phyloP scores from a whole-genome alignment of 2,329 filamentous ascomycete species.

The Myriosclerotinia duriaeana region DNA sequence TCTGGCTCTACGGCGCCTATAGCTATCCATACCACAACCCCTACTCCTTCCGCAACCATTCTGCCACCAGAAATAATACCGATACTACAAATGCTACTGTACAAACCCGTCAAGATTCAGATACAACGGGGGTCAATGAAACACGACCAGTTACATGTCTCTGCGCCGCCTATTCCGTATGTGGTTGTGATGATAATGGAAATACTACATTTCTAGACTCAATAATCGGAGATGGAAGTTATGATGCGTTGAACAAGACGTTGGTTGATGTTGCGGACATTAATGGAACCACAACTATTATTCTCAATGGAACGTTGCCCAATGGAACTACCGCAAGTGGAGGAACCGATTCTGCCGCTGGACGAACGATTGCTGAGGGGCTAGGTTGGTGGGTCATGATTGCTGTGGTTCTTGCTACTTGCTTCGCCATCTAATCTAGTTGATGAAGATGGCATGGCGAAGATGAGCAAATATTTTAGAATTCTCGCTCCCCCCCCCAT shows the following conservation, averaged over 20 bases:
- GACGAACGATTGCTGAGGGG: constrained; percentile 24
- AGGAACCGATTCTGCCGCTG: constrained; percentile 43
- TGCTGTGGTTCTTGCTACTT: constrained; percentile 31
- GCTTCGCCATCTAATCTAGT: constrained; percentile 18
- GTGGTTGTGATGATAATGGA: constrained; percentile 69
- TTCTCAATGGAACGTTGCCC: constrained; percentile 74
- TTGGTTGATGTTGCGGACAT: constrained; percentile 61
- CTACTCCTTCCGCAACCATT: constrained; percentile 54
- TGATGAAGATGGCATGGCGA: neutral
- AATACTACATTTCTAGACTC: constrained; percentile 58
- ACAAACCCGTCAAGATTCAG: constrained; percentile 35
- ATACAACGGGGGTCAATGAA: constrained; percentile 49
- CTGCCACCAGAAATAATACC: constrained; percentile 32
- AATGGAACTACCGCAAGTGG: constrained; percentile 61
- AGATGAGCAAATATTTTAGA: neutral
- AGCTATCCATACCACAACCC: constrained; percentile 57
- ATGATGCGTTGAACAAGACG: constrained; percentile 57
- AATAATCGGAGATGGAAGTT: constrained; percentile 65
- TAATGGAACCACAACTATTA: constrained; percentile 62
- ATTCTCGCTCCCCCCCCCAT: neutral
- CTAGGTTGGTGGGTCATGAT: constrained; percentile 39
- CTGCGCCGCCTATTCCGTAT: constrained; percentile 56
- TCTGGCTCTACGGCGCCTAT: constrained; percentile 65
- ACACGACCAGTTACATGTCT: constrained; percentile 60
- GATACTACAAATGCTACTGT: constrained; percentile 44